Evolutionary conservation across 192 early-diverging fungal species (phyloP), one percentile per base, ranked within the genome.

Genomic region (Coemansia interrupta): DNA sequence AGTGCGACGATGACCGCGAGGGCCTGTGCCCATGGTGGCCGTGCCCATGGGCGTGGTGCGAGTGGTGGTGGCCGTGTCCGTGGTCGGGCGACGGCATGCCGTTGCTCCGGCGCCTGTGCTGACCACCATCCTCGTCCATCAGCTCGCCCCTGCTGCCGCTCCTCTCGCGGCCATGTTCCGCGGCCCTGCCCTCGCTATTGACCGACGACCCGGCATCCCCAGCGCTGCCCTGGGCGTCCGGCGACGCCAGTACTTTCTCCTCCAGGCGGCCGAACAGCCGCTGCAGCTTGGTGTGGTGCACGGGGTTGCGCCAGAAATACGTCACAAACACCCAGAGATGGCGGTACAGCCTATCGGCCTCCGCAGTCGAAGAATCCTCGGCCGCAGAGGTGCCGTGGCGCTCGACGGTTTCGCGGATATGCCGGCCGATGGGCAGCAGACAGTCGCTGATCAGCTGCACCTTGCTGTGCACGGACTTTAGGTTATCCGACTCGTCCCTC

Each of bases 311-410:
- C 89, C 86, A 87, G 61, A 83, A 90, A 50, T 78, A 81, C 22
- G 83, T 82, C 56, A 77, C 85, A 78, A 81, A 88, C 60, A 83
- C 83, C 92, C 84, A 93, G 56, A 85, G 61, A 66, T 84, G 85
- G 26, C 74, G 78, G 53, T 79, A 66, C 22, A 80, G 60, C 73
- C 66, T 58, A 57, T 63, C 69, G 51, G 55, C 41, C 61, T 60
- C 60, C 51, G 60, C 26, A 26, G 26, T 3, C 26, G 26, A 1
- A 26, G 26, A 1, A 4, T 26, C 26, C 26, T 26, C 26, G 2
- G 26, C 1, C 26, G 26, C 1, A 26, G 26, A 26, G 26, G 26
- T 26, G 26, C 67, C 32, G 68, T 76, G 60, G 67, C 78, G 47
- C 56, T 78, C 58, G 41, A 72, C 50, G 46, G 71, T 52, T 20